These are phyloP conservation scores for Colletotrichum falcatum DNA, from an alignment of 2,329 filamentous ascomycete genomes.

Conservation along the genomic window DNA sequence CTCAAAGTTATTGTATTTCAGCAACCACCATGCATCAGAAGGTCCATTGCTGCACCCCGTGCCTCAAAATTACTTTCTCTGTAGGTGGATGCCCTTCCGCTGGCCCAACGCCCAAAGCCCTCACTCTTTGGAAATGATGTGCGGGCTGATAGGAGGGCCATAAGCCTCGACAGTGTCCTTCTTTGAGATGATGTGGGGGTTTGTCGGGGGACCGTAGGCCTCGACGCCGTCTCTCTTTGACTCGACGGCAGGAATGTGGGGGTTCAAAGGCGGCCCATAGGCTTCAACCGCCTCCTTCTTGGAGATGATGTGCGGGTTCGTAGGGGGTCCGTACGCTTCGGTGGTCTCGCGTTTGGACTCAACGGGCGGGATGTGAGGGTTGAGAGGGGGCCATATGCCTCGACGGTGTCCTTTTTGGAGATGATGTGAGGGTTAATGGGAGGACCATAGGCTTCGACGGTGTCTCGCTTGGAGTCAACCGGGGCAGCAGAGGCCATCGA, in stretches of 20 bases:
- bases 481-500: slow-evolving; percentile 18
- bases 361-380: slow-evolving; percentile 33
- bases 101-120: background rate
- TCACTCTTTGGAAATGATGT: slow-evolving; percentile 22
- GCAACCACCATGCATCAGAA: background rate
- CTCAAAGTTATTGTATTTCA: background rate
- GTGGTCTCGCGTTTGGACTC: no score
- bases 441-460: slow-evolving; percentile 25
- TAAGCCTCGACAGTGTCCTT: slow-evolving; percentile 23
- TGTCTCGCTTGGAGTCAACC: slow-evolving; percentile 14
- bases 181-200: slow-evolving; percentile 18
- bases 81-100: background rate
- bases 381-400: slow-evolving; percentile 26
- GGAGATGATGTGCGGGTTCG: slow-evolving; percentile 25
- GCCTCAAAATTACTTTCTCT: background rate
- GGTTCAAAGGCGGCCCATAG: slow-evolving; percentile 30
- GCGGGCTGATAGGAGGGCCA: slow-evolving; percentile 22
- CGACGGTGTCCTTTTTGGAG: slow-evolving; percentile 10
- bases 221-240: slow-evolving; percentile 15
- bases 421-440: slow-evolving; percentile 25
- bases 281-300: slow-evolving; percentile 23
- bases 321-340: slow-evolving; percentile 29
- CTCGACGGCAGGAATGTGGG: slow-evolving; percentile 30
- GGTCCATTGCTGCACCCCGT: background rate
- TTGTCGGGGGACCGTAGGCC: slow-evolving; percentile 24